Percentiles rank a stretch among this genome's conserved stretches.
Conservation (phyloP, 2,329 filamentous ascomycete species). For the Neonectria neomacrospora region DNA sequence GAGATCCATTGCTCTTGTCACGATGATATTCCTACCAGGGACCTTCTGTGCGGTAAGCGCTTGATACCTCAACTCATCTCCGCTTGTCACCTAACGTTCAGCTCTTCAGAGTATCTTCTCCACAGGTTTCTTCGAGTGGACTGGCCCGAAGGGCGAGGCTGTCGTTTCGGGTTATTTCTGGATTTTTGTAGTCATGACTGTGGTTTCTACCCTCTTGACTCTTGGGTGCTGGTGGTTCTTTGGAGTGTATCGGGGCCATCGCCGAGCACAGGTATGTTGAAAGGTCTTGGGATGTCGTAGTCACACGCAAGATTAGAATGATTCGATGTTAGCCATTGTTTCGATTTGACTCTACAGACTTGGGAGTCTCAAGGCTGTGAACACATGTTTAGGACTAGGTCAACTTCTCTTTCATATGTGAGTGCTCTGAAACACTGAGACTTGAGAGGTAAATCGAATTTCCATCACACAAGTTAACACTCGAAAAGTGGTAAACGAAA, state of each 20-base stretch:
- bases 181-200: conserved; percentile 20
- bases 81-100: not conserved
- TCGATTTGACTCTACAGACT: too few relatives aligned
- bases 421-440: too few relatives aligned
- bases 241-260: conserved; percentile 16
- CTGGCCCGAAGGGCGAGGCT: not conserved
- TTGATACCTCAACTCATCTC: not conserved
- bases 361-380: not conserved
- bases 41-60: conserved; percentile 24
- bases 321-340: too few relatives aligned
- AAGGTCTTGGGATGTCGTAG: too few relatives aligned
- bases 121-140: conserved; percentile 22
- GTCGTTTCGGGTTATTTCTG: conserved; percentile 17
- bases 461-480: too few relatives aligned
- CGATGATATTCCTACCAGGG: conserved; percentile 28
- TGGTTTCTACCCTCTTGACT: conserved; percentile 7
- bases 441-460: too few relatives aligned
- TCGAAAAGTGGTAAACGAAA: too few relatives aligned
- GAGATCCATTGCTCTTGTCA: conserved; percentile 25
- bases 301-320: too few relatives aligned
- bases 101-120: conserved; percentile 25
- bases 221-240: conserved; percentile 20
- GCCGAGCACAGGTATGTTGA: not conserved
- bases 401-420: too few relatives aligned
- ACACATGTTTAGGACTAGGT: too few relatives aligned